A percentile compares a stretch with the other conserved stretches of the same genome.
These are phyloP conservation scores for Diversispora eburnea DNA, from an alignment of 192 early-diverging fungal species.

Conservation along the genomic window DNA sequence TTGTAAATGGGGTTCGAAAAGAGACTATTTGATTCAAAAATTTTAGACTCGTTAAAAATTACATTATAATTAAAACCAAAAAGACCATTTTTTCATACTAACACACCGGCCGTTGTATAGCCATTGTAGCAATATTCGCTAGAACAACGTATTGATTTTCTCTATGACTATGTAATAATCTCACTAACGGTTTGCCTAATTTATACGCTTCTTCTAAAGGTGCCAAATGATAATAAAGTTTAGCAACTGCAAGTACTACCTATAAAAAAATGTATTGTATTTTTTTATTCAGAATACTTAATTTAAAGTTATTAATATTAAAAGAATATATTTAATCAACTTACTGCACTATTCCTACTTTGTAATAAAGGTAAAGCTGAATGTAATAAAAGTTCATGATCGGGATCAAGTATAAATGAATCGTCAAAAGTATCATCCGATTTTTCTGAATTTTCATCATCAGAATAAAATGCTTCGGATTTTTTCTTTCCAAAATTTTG, in stretches of 20 bases:
- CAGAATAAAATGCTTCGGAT: constrained; percentile 47
- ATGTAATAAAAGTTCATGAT: constrained; percentile 72
- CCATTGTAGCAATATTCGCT: constrained; percentile 72
- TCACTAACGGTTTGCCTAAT: constrained; percentile 69
- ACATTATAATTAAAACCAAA: neutral
- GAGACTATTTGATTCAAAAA: constrained; percentile 34
- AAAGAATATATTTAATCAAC: constrained; percentile 1
- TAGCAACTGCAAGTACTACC: constrained; percentile 67
- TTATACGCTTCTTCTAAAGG: constrained; percentile 51
- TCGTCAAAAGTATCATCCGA: constrained; percentile 34
- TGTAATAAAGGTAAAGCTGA: constrained; percentile 71
- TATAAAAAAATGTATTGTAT: constrained; percentile 13
- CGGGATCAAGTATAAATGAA: constrained; percentile 60
- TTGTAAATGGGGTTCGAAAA: constrained; percentile 69
- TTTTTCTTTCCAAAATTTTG: constrained; percentile 36
- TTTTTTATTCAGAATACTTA: neutral
- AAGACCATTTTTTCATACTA: neutral
- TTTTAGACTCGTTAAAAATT: neutral
- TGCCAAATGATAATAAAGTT: constrained; percentile 66
- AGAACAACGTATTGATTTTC: constrained; percentile 79
- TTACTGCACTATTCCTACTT: constrained; percentile 79
- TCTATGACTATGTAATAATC: constrained; percentile 64
- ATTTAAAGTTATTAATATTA: neutral
- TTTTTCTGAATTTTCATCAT: constrained; percentile 49
- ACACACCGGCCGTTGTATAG: constrained; percentile 57